Evolutionary conservation across 78 protist genomes (phyloP), one percentile per base, ranked within the genome.

Genomic region (Creolimax fragrantissima): DNA sequence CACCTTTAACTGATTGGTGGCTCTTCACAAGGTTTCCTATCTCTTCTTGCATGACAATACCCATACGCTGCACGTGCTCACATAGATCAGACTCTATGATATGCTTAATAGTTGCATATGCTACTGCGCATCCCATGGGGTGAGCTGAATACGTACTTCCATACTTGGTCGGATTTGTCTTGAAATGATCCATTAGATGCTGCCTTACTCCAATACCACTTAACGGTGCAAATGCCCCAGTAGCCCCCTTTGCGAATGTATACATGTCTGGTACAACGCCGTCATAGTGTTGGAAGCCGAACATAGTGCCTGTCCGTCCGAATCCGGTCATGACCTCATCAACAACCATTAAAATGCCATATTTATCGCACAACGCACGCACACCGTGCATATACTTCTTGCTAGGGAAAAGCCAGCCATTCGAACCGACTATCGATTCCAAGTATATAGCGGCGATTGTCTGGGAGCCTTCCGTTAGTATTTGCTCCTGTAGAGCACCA

Each of bases 321-420:
- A 95, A 94, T 24, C 97, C 97, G 35, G 95, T 84, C 45, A 94
- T 96, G 81, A 96, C 94, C 67, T 93, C 93, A 74, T 96, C 96
- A 35, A 88, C 11, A 2, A 95, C 66, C 42, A 95, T 45, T 24
- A 94, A 43, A 32, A 93, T 93, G 43, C 94, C 96, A 81, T 91
- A 2, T 43, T 91, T 35, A 3, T 91, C 35, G 45, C 96, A 93
- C 4, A 95, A 39, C 45, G 44, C 41, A 7, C 94, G 90, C 45
- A 93, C 41, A 37, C 81, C 45, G 41, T 86, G 43, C 90, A 92
- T 11, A 85, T 66, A 95, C 39, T 17, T 58, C 11, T 17, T 17
- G 74, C 24, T 17, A 17, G 74, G 74, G 39, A 58, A 32, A 24
- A 58, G 74, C 74, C 74, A 58, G 11, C 74, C 74, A 24, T 58